Conservation (phyloP, 2,329 filamentous ascomycete genomes). For the Trichoderma harzianum region DNA sequence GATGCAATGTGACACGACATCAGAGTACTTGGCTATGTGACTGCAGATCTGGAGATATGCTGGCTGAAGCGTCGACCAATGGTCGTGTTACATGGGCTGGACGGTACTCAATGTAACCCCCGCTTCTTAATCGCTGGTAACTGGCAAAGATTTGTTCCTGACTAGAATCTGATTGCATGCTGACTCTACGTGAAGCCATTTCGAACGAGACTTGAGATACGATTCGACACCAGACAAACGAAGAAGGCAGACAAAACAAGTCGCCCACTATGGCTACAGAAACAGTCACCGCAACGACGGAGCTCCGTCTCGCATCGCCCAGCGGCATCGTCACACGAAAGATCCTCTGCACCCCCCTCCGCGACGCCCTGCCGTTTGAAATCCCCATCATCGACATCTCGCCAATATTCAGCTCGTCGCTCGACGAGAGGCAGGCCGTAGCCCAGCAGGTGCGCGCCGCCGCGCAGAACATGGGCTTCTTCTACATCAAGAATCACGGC, state of each 20-base stretch:
- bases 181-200: background rate
- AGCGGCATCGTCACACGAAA: constrained; percentile 37
- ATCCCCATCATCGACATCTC: constrained; percentile 54
- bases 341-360: constrained; percentile 34
- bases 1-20: background rate
- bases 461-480: constrained; percentile 51
- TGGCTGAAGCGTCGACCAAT: background rate
- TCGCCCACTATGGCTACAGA: constrained; percentile 12
- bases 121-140: background rate
- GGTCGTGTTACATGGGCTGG: background rate
- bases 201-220: background rate
- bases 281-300: constrained; percentile 22
- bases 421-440: constrained; percentile 37
- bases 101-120: background rate
- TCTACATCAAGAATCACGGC: constrained; percentile 52
- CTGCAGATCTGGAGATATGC: background rate
- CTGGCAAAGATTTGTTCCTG: background rate
- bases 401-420: constrained; percentile 35
- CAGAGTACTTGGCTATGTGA: background rate
- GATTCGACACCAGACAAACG: background rate
- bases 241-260: background rate
- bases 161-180: background rate
- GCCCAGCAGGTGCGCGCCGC: constrained; percentile 43
- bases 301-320: constrained; percentile 36
- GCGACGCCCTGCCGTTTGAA: constrained; percentile 39